Percentiles rank a stretch among this genome's conserved stretches.
These are phyloP conservation scores for Candolleomyces aberdarensis DNA, from an alignment of 768 basidiomycete species.

Conservation along the genomic window DNA sequence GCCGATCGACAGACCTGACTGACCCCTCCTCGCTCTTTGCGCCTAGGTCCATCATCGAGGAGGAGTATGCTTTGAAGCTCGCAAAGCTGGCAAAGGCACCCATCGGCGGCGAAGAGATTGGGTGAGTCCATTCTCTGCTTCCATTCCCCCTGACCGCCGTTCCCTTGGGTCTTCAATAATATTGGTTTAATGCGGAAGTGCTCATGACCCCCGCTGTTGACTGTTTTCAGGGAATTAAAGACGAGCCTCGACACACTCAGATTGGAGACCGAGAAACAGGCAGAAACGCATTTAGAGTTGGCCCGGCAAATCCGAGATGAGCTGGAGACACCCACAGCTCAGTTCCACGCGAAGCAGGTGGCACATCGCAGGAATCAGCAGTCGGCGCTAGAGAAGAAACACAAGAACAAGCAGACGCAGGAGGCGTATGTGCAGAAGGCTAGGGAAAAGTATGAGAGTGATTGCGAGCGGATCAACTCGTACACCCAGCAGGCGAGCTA, in stretches of 20 bases:
- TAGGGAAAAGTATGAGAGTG: conserved; percentile 84
- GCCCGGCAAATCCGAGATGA: conserved; percentile 69
- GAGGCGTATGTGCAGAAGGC: conserved; percentile 85
- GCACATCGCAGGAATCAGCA: conserved; percentile 70
- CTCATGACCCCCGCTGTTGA: background rate
- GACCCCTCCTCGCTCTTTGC: conserved; percentile 3
- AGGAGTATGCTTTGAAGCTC: conserved; percentile 87
- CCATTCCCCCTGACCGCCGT: conserved; percentile 3
- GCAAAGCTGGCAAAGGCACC: conserved; percentile 72
- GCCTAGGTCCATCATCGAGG: conserved; percentile 80
- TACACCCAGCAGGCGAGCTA: conserved; percentile 84
- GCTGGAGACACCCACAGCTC: conserved; percentile 61
- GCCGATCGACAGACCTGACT: background rate
- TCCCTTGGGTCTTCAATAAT: background rate
- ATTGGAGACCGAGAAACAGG: conserved; percentile 80
- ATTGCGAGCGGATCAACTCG: conserved; percentile 85
- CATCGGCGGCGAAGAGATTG: conserved; percentile 88
- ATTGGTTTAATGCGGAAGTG: background rate
- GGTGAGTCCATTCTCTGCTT: conserved; percentile 48
- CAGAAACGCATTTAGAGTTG: conserved; percentile 66
- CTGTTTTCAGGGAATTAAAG: conserved; percentile 63
- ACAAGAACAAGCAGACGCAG: conserved; percentile 81
- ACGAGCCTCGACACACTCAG: conserved; percentile 77
- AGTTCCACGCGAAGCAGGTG: conserved; percentile 63
- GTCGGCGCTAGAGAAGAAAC: conserved; percentile 78